These are phyloP conservation scores for Colletotrichum navitas DNA, from an alignment of 2,329 filamentous ascomycete species.

Conservation along the genomic window DNA sequence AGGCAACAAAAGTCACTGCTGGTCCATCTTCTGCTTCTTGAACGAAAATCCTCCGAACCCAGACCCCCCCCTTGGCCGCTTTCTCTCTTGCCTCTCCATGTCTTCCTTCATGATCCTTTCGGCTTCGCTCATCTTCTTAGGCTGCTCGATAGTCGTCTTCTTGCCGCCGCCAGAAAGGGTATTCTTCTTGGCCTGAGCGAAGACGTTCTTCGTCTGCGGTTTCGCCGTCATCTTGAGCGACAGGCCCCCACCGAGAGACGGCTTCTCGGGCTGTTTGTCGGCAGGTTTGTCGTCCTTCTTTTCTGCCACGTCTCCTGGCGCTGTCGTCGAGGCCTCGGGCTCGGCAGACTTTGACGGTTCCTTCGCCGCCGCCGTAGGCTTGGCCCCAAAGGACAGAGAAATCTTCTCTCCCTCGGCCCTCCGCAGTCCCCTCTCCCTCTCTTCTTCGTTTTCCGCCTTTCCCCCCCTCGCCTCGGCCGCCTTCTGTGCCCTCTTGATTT, in stretches of 20 bases:
- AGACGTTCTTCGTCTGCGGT: constrained; percentile 82
- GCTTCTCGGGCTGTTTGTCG: constrained; percentile 26
- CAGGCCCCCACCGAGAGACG: constrained; percentile 53
- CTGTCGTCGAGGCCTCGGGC: constrained; percentile 44
- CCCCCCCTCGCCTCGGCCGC: constrained; percentile 63
- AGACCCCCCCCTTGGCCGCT: constrained; percentile 65
- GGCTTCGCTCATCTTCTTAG: constrained; percentile 88
- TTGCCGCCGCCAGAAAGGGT: constrained; percentile 71
- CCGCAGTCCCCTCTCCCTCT: constrained; percentile 63
- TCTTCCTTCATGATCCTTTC: constrained; percentile 92
- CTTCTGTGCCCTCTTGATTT: constrained; percentile 81
- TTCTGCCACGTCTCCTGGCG: constrained; percentile 21
- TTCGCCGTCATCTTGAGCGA: constrained; percentile 76
- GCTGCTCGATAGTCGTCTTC: constrained; percentile 70
- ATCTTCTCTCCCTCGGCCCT: constrained; percentile 81
- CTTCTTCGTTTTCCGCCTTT: constrained; percentile 55
- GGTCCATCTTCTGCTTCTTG: constrained; percentile 64
- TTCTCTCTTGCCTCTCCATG: constrained; percentile 80
- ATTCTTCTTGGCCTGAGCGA: constrained; percentile 76
- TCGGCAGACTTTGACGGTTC: constrained; percentile 42
- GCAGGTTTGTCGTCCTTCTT: constrained; percentile 41
- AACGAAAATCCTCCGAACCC: constrained; percentile 61
- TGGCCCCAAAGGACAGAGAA: constrained; percentile 74
- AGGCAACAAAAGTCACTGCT: not conserved
- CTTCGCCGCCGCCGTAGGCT: constrained; percentile 46